A percentile compares a stretch with the other conserved stretches of the same genome.
phyloP scores from a whole-genome alignment of 1,284 basidiomycete genomes.

The Schizopora paradoxa region DNA sequence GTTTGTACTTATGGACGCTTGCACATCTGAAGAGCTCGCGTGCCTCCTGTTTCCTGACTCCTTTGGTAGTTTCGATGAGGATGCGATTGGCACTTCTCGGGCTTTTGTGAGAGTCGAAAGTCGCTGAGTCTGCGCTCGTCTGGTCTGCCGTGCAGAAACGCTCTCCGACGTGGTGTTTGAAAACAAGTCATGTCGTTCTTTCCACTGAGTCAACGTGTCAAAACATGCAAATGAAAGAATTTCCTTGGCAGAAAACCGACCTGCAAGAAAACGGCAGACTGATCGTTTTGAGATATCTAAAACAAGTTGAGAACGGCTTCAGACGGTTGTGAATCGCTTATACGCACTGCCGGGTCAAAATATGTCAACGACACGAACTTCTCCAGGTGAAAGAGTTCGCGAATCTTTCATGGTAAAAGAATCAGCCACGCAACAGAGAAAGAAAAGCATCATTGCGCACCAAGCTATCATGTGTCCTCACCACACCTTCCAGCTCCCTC shows the following conservation, averaged over 20 bases:
- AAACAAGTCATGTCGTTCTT: conserved; percentile 57
- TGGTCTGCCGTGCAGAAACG: conserved; percentile 57
- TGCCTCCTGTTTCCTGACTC: conserved; percentile 21
- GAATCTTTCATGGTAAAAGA: conserved; percentile 42
- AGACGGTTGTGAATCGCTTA: conserved; percentile 1
- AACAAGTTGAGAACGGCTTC: conserved; percentile 13
- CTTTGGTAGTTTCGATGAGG: conserved; percentile 27
- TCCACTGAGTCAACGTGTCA: conserved; percentile 43
- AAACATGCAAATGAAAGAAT: conserved; percentile 3
- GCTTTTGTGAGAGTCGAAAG: conserved; percentile 35
- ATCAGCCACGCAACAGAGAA: conserved; percentile 7
- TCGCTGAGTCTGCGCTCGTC: conserved; percentile 53
- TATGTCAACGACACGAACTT: conserved; percentile 67
- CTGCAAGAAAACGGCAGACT: conserved; percentile 66
- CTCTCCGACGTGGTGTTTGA: conserved; percentile 41
- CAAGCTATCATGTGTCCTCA: conserved; percentile 69
- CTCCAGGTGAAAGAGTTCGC: conserved; percentile 84
- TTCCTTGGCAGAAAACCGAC: conserved; percentile 36
- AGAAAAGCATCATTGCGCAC: conserved; percentile 38
- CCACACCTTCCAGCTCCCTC: conserved; percentile 48
- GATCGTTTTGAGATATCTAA: conserved; percentile 70
- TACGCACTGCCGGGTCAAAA: conserved; percentile 67
- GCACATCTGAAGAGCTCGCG: conserved; percentile 8
- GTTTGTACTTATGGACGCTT: conserved; percentile 15
- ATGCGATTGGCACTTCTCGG: conserved; percentile 21